Percentiles rank a stretch among this genome's conserved stretches.
phyloP scores from a whole-genome alignment of 495 filamentous ascomycete species.

The Penicillium ochrochloron region DNA sequence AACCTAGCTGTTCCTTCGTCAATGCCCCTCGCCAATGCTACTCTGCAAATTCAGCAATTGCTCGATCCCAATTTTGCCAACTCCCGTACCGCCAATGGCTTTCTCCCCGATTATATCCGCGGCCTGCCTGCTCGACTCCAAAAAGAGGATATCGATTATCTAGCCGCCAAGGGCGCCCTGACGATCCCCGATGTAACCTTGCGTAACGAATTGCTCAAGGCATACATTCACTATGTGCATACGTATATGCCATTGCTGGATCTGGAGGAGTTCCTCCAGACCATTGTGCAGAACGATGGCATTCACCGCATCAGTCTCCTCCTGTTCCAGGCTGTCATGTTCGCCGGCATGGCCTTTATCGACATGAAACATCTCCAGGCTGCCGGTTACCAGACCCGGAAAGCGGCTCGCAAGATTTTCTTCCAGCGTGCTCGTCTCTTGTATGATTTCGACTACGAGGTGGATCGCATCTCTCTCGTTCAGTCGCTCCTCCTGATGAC shows the following conservation, averaged over 20 bases:
- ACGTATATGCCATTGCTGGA: slow-evolving; percentile 90
- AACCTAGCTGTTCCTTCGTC: slow-evolving; percentile 45
- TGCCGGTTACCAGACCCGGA: slow-evolving; percentile 71
- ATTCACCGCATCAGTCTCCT: slow-evolving; percentile 74
- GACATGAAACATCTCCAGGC: slow-evolving; percentile 69
- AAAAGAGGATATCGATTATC: slow-evolving; percentile 74
- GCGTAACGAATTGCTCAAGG: slow-evolving; percentile 73
- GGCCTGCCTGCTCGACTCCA: slow-evolving; percentile 70
- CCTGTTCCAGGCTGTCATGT: slow-evolving; percentile 83
- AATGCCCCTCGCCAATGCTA: slow-evolving; percentile 44
- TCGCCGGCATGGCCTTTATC: slow-evolving; percentile 76
- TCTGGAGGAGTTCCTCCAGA: slow-evolving; percentile 70
- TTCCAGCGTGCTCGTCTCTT: slow-evolving; percentile 77
- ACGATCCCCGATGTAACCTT: slow-evolving; percentile 67
- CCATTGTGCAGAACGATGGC: slow-evolving; percentile 67
- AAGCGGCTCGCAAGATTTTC: slow-evolving; percentile 76
- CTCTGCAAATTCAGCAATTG: slow-evolving; percentile 47
- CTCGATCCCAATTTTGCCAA: slow-evolving; percentile 45
- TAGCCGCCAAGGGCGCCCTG: slow-evolving; percentile 75
- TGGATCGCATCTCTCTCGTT: slow-evolving; percentile 79
- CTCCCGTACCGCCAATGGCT: slow-evolving; percentile 32
- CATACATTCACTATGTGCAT: slow-evolving; percentile 82
- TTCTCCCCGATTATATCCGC: slow-evolving; percentile 72
- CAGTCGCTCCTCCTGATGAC: slow-evolving; percentile 85
- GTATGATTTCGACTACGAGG: slow-evolving; percentile 88